Evolutionary conservation across 441 rosid genomes (phyloP).

Genomic region (Theobroma grandiflorum): DNA sequence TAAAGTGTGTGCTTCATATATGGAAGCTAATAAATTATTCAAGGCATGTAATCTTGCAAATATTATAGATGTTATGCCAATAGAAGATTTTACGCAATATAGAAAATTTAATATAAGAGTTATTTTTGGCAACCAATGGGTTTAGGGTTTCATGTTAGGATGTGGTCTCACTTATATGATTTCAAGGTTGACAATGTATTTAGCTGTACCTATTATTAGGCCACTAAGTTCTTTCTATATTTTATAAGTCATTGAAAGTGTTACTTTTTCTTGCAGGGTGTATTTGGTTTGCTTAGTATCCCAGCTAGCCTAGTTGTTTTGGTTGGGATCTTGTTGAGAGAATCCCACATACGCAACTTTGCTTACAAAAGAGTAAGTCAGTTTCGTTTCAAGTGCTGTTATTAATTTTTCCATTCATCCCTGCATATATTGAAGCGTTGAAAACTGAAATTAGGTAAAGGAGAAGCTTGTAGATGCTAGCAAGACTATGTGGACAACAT

Average conservation of each 20-base stretch:
- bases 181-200: background rate
- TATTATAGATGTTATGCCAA: background rate
- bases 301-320: constrained; percentile 60
- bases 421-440: constrained; percentile 14
- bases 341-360: constrained; percentile 51
- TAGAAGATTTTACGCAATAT: background rate
- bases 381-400: constrained; percentile 8
- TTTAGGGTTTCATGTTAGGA: background rate
- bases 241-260: constrained; percentile 4
- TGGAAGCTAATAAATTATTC: background rate
- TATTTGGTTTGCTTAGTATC: constrained; percentile 64
- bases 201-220: background rate
- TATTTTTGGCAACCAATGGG: constrained; percentile 10
- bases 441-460: constrained; percentile 52
- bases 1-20: background rate
- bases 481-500: constrained; percentile 63
- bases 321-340: constrained; percentile 62
- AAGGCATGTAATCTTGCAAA: background rate
- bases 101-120: constrained; percentile 5
- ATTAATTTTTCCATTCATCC: background rate
- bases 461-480: constrained; percentile 65
- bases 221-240: constrained; percentile 23
- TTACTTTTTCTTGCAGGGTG: constrained; percentile 46
- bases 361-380: constrained; percentile 53
- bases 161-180: background rate